Evolutionary conservation across 1,284 basidiomycete genomes (phyloP), one percentile per base, ranked within the genome.

Genomic region (Psilocybe mexicana): DNA sequence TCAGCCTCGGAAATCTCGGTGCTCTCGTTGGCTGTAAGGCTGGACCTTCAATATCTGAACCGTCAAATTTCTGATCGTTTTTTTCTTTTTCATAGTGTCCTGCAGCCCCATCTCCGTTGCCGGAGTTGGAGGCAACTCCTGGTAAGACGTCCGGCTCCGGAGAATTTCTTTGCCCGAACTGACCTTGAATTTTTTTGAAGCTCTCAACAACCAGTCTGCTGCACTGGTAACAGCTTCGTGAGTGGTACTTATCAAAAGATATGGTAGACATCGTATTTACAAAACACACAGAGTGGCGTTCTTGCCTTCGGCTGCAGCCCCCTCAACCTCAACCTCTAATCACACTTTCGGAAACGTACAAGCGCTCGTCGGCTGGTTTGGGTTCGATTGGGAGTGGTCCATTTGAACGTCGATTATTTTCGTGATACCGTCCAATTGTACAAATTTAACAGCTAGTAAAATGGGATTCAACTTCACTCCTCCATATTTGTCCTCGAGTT

Each of bases 11-110:
- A 12, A 55, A 61, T 2, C 45, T 63, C 35, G 46, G 45, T 6
- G 62, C 54, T 25, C 63, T 56, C 26, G 52, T 67, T 60, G 66
- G 66, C 10, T 57, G 65, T 67, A 53, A 61, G 65, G 58, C 24
- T 36, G 18, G 6, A 18, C 8, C 45, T 26, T 24, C 10, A 11
- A 11, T 8, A 26, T 5, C 10, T 3, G 11, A 18, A 25, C 4
- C 26, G 26, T 2, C 3, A 23, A 14, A 25, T 14, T 18, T 2
- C 24, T 46, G 45, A 54, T 8, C 5, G 6, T 24, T 12, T 7
- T 5, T 28, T 45, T 7, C 7, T 7, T 11, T 30, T 38, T 3
- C 44, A 18, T 18, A 67, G 65, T 66, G 43, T 47, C 38, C 43
- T 69, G 67, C 60, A 58, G 25, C 35, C 62, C 65, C 18, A 44